Evolutionary conservation across 2,329 filamentous ascomycete genomes (phyloP).

Genomic region (Colletotrichum sp.): DNA sequence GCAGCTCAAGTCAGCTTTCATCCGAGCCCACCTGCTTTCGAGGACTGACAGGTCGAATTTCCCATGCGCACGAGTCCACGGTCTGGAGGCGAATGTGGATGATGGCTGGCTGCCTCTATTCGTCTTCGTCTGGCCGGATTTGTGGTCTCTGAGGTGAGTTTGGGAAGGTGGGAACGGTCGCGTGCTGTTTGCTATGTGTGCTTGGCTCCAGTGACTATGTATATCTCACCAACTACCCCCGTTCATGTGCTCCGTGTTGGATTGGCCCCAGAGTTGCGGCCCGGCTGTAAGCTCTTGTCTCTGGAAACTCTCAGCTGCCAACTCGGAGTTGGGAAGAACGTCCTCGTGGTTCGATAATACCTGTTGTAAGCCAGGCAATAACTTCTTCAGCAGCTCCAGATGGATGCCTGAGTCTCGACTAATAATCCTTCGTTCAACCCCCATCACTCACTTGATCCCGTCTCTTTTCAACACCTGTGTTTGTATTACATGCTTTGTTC

Average conservation of each 20-base stretch:
- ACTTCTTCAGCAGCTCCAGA: not conserved
- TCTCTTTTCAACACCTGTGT: not conserved
- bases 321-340: not conserved
- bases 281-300: not conserved
- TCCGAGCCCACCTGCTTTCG: not conserved
- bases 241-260: not conserved
- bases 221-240: not conserved
- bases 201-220: not conserved
- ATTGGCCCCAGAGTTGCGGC: not conserved
- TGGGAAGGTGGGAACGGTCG: not conserved
- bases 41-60: not conserved
- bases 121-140: not conserved
- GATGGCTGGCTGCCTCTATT: not conserved
- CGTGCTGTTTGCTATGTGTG: not conserved
- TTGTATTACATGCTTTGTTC: not conserved
- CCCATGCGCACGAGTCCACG: not conserved
- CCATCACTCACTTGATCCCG: not conserved
- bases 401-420: not conserved
- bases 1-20: not conserved
- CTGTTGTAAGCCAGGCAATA: not conserved
- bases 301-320: not conserved
- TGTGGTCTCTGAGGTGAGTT: not conserved
- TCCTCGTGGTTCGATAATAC: not conserved
- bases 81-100: not conserved
- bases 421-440: not conserved